Conservation (phyloP, 495 filamentous ascomycete species). For the Thozetella sp. region DNA sequence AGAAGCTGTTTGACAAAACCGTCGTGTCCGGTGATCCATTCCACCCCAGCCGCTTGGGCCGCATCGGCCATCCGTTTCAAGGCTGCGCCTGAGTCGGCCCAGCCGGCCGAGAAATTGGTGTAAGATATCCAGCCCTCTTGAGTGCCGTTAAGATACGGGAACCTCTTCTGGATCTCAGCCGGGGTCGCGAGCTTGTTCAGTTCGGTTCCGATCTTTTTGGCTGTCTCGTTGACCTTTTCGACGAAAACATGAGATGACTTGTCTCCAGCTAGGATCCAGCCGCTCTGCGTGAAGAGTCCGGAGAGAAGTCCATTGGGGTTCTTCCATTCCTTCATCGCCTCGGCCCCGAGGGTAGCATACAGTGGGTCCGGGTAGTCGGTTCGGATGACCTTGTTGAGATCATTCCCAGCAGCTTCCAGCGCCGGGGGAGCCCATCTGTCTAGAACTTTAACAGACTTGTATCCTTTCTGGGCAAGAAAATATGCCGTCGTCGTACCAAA, state of each 20-base stretch:
- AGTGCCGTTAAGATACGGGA: background rate
- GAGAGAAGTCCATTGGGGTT: background rate
- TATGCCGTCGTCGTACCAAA: background rate
- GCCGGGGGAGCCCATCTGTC: background rate
- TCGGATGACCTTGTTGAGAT: constrained; percentile 2
- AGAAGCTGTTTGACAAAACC: constrained; percentile 1
- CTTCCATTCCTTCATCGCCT: constrained; percentile 1
- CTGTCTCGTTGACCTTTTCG: background rate
- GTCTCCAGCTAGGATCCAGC: background rate
- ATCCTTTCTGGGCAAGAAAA: background rate
- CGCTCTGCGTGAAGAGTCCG: background rate
- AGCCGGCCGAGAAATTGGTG: background rate
- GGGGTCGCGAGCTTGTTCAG: background rate
- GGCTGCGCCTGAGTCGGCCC: background rate
- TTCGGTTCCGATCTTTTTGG: background rate
- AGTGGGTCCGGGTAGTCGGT: background rate
- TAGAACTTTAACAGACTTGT: background rate
- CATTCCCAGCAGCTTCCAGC: background rate
- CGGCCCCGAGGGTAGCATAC: background rate
- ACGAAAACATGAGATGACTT: background rate
- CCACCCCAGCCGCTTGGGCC: background rate
- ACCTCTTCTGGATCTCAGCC: background rate
- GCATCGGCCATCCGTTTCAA: constrained; percentile 1
- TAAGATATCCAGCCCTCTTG: background rate
- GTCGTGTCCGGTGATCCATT: constrained; percentile 1